phyloP scores from a whole-genome alignment of 768 basidiomycete species.

The Leccinum disarticulatum region DNA sequence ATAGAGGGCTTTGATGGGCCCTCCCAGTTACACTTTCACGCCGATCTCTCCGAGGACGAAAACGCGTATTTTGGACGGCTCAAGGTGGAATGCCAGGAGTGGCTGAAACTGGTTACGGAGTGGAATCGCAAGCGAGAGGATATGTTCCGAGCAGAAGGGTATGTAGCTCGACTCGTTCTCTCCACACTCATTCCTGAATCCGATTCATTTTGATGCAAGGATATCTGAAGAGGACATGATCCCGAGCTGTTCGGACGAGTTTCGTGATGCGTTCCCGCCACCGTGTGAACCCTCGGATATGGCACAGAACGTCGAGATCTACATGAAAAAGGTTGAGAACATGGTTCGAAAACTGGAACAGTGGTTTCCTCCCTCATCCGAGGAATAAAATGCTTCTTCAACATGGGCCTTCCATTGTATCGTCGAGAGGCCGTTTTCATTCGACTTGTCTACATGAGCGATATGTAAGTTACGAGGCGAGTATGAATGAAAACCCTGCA shows the following conservation, averaged over 20 bases:
- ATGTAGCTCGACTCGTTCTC: background rate
- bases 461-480: background rate
- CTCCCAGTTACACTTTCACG: conserved; percentile 26
- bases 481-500: background rate
- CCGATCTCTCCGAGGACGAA: conserved; percentile 24
- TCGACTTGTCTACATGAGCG: background rate
- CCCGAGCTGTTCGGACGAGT: conserved; percentile 22
- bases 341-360: conserved; percentile 25
- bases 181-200: background rate
- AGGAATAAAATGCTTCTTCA: background rate
- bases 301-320: conserved; percentile 21
- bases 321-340: conserved; percentile 27
- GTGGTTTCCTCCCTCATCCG: conserved; percentile 21
- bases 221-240: conserved; percentile 15
- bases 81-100: conserved; percentile 18
- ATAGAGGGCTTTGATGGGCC: conserved; percentile 3
- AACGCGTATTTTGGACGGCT: conserved; percentile 17
- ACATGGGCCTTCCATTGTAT: background rate
- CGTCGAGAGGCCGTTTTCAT: background rate
- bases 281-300: conserved; percentile 12
- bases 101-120: conserved; percentile 16
- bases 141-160: conserved; percentile 11
- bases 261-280: conserved; percentile 22
- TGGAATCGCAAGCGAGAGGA: conserved; percentile 24
- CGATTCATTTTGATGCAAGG: conserved; percentile 1